phyloP scores from a whole-genome alignment of 148 eudicot genomes.

The Polygonum maritimum region DNA sequence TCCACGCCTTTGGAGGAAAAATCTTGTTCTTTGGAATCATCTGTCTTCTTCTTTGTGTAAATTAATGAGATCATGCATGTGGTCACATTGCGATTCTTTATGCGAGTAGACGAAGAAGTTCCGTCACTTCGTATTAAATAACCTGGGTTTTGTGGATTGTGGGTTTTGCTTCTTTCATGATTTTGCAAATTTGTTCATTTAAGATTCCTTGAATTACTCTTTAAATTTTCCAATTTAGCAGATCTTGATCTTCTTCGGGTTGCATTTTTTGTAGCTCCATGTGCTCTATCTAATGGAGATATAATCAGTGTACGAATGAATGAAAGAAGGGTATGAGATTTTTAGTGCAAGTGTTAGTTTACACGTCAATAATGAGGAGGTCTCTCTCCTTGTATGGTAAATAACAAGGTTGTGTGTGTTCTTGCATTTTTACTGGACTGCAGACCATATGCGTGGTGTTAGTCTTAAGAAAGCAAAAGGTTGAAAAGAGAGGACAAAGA shows the following conservation, averaged over 20 bases:
- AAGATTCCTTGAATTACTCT: neutral
- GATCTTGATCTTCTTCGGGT: neutral
- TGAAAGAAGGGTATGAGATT: neutral
- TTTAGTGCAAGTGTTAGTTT: conserved; percentile 24
- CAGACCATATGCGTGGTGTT: conserved; percentile 43
- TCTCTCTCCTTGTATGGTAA: conserved; percentile 34
- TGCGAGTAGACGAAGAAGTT: neutral
- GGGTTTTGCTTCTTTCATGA: neutral
- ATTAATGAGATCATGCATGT: too few relatives aligned
- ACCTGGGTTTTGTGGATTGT: neutral
- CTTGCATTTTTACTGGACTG: neutral
- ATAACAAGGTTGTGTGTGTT: conserved; percentile 26
- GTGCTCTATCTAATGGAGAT: neutral
- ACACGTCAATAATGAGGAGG: conserved; percentile 25
- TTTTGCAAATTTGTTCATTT: neutral
- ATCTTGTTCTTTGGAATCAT: too few relatives aligned
- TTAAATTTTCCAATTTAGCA: neutral
- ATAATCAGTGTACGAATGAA: conserved; percentile 6
- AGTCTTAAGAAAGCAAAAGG: too few relatives aligned
- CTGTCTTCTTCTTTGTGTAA: too few relatives aligned
- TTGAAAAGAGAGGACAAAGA: too few relatives aligned
- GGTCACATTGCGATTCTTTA: too few relatives aligned
- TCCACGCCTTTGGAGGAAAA: too few relatives aligned
- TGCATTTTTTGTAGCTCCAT: neutral
- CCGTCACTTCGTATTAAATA: neutral